phyloP scores from a whole-genome alignment of 2,329 filamentous ascomycete species.

The Alternaria triticimaculans region DNA sequence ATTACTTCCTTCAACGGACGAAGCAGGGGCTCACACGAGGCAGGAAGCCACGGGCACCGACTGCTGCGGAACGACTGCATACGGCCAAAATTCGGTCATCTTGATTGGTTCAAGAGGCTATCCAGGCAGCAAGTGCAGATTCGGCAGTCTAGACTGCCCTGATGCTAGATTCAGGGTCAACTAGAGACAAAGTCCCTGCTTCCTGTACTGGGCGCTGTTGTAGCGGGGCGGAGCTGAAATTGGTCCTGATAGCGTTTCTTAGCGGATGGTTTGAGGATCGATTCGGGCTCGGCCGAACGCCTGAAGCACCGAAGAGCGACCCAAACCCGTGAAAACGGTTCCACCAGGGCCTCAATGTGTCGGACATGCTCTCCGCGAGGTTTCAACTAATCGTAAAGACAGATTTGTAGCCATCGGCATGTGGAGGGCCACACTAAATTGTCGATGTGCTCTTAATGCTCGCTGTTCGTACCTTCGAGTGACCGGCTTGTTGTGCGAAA shows the following conservation, averaged over 20 bases:
- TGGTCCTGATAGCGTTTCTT: not conserved
- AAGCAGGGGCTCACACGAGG: not conserved
- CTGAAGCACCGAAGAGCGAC: not conserved
- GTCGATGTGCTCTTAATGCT: not conserved
- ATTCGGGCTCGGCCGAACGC: not conserved
- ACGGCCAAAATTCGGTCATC: not conserved
- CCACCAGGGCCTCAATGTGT: not conserved
- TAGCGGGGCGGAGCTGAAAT: not conserved
- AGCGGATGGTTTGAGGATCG: not conserved
- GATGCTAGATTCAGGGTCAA: not conserved
- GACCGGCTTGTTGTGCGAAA: not conserved
- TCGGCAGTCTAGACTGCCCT: not conserved
- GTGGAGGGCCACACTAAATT: not conserved
- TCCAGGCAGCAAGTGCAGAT: not conserved
- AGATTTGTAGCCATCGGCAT: not conserved
- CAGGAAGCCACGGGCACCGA: constrained; percentile 4
- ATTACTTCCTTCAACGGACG: not conserved
- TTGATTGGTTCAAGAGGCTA: not conserved
- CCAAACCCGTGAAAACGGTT: not conserved
- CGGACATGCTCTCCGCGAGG: not conserved
- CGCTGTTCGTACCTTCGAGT: not conserved
- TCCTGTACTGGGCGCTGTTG: not conserved
- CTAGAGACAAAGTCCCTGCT: not conserved
- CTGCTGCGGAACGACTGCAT: not conserved
- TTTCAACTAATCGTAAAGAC: not conserved